Evolutionary conservation across 208 protist species (phyloP).

Genomic region (Leishmania major): DNA sequence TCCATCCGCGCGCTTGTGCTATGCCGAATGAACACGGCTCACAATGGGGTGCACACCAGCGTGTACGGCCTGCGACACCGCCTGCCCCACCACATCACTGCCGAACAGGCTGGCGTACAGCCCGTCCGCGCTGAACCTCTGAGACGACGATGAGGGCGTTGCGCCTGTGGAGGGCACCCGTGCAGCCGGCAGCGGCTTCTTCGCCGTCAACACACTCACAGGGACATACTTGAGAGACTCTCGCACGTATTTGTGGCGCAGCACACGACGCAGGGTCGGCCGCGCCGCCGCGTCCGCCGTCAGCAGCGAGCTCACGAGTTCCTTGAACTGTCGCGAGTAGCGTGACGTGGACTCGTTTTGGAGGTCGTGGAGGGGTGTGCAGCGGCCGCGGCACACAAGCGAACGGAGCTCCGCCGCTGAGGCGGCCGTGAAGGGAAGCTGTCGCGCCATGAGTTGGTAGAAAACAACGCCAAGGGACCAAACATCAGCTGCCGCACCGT

Average conservation of each 20-base stretch:
- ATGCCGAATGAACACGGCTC: neutral
- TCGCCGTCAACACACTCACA: constrained; percentile 30
- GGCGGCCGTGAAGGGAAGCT: constrained; percentile 57
- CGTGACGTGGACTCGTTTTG: neutral
- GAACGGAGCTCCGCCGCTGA: constrained; percentile 6
- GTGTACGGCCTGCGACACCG: constrained; percentile 20
- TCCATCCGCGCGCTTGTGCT: neutral
- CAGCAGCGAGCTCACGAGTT: constrained; percentile 72
- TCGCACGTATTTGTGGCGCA: constrained; percentile 59
- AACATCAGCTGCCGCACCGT: constrained; percentile 95
- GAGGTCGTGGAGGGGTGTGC: constrained; percentile 20
- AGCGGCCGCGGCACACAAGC: constrained; percentile 20
- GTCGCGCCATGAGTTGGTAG: constrained; percentile 89
- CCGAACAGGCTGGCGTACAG: constrained; percentile 54
- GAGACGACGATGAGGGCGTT: neutral
- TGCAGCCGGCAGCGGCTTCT: neutral
- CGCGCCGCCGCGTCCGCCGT: constrained; percentile 50
- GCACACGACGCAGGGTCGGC: constrained; percentile 58
- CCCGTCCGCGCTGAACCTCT: neutral
- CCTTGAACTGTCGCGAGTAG: constrained; percentile 57
- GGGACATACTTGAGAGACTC: constrained; percentile 51
- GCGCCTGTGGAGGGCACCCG: neutral
- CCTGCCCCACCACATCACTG: constrained; percentile 43
- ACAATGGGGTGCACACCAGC: constrained; percentile 16
- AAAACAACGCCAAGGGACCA: constrained; percentile 95